phyloP scores from a whole-genome alignment of 2,329 filamentous ascomycete genomes.

The Sphaerulina vaccinii region DNA sequence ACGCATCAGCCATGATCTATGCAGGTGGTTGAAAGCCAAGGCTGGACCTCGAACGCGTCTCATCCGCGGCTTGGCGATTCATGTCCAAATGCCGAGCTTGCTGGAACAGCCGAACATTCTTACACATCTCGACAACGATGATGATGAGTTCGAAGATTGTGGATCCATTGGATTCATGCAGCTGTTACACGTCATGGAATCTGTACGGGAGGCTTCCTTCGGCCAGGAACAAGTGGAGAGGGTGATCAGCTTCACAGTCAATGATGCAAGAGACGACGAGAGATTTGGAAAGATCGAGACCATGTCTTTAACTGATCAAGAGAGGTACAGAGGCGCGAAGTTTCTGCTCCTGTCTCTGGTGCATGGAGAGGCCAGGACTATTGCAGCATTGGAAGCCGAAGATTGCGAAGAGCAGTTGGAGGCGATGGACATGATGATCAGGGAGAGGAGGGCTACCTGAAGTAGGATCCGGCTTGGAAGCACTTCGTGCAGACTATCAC shows the following conservation, averaged over 20 bases:
- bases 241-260: constrained; percentile 18
- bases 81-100: constrained; percentile 22
- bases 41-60: constrained; percentile 9
- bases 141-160: constrained; percentile 6
- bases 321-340: constrained; percentile 19
- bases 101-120: too few relatives aligned
- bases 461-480: too few relatives aligned
- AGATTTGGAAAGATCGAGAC: constrained; percentile 19
- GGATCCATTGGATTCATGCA: constrained; percentile 9
- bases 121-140: background rate
- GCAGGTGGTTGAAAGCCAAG: constrained; percentile 18
- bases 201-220: constrained; percentile 5
- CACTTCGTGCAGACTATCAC: too few relatives aligned
- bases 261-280: constrained; percentile 19
- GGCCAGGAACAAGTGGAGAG: constrained; percentile 6
- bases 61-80: constrained; percentile 17
- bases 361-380: constrained; percentile 15
- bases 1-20: constrained; percentile 12
- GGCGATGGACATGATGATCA: background rate
- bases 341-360: constrained; percentile 22
- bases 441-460: too few relatives aligned
- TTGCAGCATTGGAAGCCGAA: constrained; percentile 17
- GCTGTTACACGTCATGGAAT: constrained; percentile 19
- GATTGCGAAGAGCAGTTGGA: constrained; percentile 7
- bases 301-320: constrained; percentile 20